Conservation (phyloP, 1,284 basidiomycete species). For the Sanghuangporus weigelae region DNA sequence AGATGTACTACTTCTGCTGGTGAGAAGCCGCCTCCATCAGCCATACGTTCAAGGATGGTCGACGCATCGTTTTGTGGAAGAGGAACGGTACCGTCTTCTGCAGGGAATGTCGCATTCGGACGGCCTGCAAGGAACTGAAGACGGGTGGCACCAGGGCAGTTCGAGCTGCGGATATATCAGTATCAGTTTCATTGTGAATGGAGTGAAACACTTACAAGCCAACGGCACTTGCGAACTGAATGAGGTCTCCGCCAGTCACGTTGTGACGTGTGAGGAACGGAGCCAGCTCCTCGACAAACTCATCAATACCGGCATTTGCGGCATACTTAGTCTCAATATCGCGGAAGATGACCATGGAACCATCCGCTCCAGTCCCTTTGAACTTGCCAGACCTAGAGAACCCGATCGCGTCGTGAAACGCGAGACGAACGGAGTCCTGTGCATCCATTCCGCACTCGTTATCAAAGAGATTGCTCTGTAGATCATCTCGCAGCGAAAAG, state of each 20-base stretch:
- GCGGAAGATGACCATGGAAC: slow-evolving; percentile 17
- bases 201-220: slow-evolving; percentile 16
- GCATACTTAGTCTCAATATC: slow-evolving; percentile 15
- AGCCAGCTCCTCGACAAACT: slow-evolving; percentile 23
- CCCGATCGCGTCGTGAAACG: slow-evolving; percentile 25
- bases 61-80: slow-evolving; percentile 26
- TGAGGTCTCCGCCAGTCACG: slow-evolving; percentile 26
- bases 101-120: slow-evolving; percentile 23
- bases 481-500: slow-evolving; percentile 20
- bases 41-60: slow-evolving; percentile 25
- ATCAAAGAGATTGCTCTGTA: slow-evolving; percentile 21
- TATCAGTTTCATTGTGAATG: background rate
- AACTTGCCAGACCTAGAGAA: slow-evolving; percentile 18
- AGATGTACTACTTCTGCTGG: slow-evolving; percentile 29
- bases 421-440: slow-evolving; percentile 21
- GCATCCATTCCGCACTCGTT: slow-evolving; percentile 18
- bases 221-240: slow-evolving; percentile 29
- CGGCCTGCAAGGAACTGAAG: slow-evolving; percentile 25
- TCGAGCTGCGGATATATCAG: slow-evolving; percentile 11
- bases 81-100: slow-evolving; percentile 25
- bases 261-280: slow-evolving; percentile 24
- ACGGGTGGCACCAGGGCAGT: slow-evolving; percentile 28
- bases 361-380: slow-evolving; percentile 11
- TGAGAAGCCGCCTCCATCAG: slow-evolving; percentile 25
- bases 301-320: slow-evolving; percentile 26